phyloP scores from a whole-genome alignment of 2,329 filamentous ascomycete genomes.

The Aureobasidium sp. region DNA sequence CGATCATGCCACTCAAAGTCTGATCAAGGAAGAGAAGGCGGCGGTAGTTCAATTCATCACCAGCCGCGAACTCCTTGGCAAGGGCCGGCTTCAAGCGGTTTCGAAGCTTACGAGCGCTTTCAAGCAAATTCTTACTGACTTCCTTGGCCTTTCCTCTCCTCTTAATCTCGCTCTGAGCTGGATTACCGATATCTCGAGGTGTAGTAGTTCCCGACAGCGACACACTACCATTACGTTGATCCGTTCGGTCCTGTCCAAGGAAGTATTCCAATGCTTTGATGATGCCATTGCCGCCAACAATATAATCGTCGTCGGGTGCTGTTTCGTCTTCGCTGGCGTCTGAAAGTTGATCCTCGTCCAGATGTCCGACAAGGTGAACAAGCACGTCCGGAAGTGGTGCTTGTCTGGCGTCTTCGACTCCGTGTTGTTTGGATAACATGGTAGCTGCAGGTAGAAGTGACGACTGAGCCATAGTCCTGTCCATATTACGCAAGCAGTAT shows the following conservation, averaged over 20 bases:
- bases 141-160: constrained; percentile 65
- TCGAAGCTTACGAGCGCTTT: constrained; percentile 83
- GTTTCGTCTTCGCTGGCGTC: constrained; percentile 55
- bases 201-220: constrained; percentile 46
- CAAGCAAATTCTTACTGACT: constrained; percentile 84
- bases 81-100: constrained; percentile 76
- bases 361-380: constrained; percentile 75
- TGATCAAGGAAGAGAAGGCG: constrained; percentile 80
- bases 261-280: constrained; percentile 91
- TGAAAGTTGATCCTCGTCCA: constrained; percentile 42
- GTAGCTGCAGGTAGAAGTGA: constrained; percentile 41
- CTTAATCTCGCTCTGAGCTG: constrained; percentile 22
- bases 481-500: constrained; percentile 88
- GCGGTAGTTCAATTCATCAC: constrained; percentile 72
- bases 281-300: constrained; percentile 90
- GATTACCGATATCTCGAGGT: constrained; percentile 38
- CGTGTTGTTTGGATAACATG: constrained; percentile 35
- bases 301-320: constrained; percentile 85
- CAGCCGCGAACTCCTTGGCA: constrained; percentile 61
- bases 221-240: constrained; percentile 34
- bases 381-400: constrained; percentile 74
- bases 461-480: constrained; percentile 63
- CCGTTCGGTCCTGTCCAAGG: constrained; percentile 70
- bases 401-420: constrained; percentile 45
- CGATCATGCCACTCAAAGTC: constrained; percentile 84